Base-by-base conservation (phyloP, 495 filamentous ascomycete species). In the Hypoxylon perforatum region DNA sequence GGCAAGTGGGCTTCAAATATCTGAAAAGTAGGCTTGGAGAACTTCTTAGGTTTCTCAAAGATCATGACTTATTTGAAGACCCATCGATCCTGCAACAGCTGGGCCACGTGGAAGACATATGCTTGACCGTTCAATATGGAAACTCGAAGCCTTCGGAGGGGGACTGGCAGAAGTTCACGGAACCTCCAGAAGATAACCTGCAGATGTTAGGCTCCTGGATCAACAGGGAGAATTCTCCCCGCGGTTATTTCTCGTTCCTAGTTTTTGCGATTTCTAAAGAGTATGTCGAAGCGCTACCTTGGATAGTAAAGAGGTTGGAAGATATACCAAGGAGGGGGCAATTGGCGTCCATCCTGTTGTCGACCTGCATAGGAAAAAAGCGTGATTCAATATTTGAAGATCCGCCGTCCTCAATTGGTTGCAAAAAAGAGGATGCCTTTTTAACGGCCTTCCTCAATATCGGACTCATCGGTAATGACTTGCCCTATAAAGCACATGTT, bases 381-480 rank as follows among this genome's bases (percentile, higher is more conserved):
- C 15, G 2, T 18, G n/a, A 9, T 8, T 14, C 7, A 15, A 18
- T 9, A n/a, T n/a, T n/a, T n/a, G n/a, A n/a, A n/a, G n/a, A n/a
- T n/a, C n/a, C n/a, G n/a, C n/a, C n/a, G n/a, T n/a, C n/a, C n/a
- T n/a, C n/a, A n/a, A n/a, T n/a, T n/a, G n/a, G n/a, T n/a, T n/a
- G n/a, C n/a, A n/a, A n/a, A n/a, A n/a, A n/a, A n/a, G n/a, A n/a
- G n/a, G n/a, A n/a, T n/a, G 41, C 7, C 4, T 17, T 8, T 18
- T 4, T 45, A 1, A 18, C 15, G 14, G 41, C 41, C 4, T 18
- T 58, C 30, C 42, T 58, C 21, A 11, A 28, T 10, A 12, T 14
- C 10, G 33, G 30, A 14, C 49, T 39, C 19, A 10, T 58, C 55
- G 55, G 55, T 12, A 17, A 15, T 1, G 44, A 58, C 39, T 18